Base-by-base conservation (phyloP, 2,329 filamentous ascomycete species). In the Colletotrichum sidae region DNA sequence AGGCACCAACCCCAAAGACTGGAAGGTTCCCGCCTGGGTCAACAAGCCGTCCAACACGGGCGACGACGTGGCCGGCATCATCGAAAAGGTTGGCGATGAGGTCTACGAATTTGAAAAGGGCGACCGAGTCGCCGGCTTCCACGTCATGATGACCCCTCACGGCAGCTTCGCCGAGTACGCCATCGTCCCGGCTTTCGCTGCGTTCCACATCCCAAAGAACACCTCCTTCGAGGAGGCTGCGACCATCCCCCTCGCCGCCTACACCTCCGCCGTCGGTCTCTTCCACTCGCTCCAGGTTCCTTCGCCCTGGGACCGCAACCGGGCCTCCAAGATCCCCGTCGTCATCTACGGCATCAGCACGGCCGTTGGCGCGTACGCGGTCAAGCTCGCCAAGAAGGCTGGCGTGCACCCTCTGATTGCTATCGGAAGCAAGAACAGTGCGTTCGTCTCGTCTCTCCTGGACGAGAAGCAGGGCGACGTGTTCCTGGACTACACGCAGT, bases 101-200 rank as follows among this genome's bases (percentile, higher is more conserved):
- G 67, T 72, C 7, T 60, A 60, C 37, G 67, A 68, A 39, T 60
- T 69, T 54, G 45, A 17, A 9, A 54, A 68, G 8, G 83, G 82
- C 13, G 82, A 84, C 62, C 77, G 83, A 37, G 83, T 85, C 33
- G 80, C 79, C 0, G 81, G 80, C 0, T 83, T 83, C 55, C 82
- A 84, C 60, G 77, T 86, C 67, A 88, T 90, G 81, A 69, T 75
- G 47, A 75, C 76, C 0, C 78, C 81, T 0, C 72, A 80, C 41
- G 88, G 88, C 2, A 82, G 79, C 8, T 91, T 84, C 66, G 88
- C 88, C 4, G 87, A 90, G 70, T 90, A 90, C 68, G 84, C 86
- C 3, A 75, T 90, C 10, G 82, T 83, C 0, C 83, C 79, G 75
- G 79, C 81, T 39, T 79, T 85, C 69, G 86, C 86, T 0, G 88